Percentiles rank a stretch among this genome's conserved stretches.
Conservation (phyloP, 805 yeast species). For the Lipomyces starkeyi region DNA sequence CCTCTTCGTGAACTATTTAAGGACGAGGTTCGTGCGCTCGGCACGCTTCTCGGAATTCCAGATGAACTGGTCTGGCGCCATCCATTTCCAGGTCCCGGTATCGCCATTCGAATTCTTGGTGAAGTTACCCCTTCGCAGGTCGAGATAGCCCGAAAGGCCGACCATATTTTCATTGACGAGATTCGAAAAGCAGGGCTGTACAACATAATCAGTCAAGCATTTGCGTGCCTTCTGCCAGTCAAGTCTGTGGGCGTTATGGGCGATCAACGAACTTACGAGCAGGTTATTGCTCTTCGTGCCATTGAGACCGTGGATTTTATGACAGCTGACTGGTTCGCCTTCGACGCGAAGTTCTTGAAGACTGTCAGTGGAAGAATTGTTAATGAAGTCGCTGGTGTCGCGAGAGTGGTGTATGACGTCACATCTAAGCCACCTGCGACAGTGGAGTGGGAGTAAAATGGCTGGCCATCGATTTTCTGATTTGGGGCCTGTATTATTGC, state of each 20-base stretch:
- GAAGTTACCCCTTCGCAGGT: constrained; percentile 94
- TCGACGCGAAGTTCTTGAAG: constrained; percentile 91
- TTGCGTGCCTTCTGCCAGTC: constrained; percentile 95
- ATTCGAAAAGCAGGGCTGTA: constrained; percentile 92
- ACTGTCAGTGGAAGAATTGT: constrained; percentile 94
- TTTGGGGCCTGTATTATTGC: background rate
- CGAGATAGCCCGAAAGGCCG: constrained; percentile 97
- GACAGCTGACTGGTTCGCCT: constrained; percentile 99
- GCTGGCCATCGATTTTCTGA: background rate
- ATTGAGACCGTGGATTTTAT: constrained; percentile 97
- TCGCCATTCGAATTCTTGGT: constrained; percentile 96
- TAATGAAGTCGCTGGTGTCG: constrained; percentile 98
- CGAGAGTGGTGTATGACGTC: constrained; percentile 97
- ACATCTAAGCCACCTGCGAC: constrained; percentile 99
- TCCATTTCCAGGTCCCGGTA: constrained; percentile 99
- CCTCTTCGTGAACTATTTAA: constrained; percentile 98
- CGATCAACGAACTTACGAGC: constrained; percentile 98
- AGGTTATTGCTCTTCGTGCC: constrained; percentile 98
- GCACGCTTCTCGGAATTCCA: constrained; percentile 92
- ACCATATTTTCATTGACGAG: constrained; percentile 93
- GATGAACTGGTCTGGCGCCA: constrained; percentile 99
- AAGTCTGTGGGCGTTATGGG: constrained; percentile 99
- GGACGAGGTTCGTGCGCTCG: constrained; percentile 97
- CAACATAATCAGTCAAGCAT: constrained; percentile 93
- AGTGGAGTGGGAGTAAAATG: constrained; percentile 92